phyloP scores from a whole-genome alignment of 768 basidiomycete genomes.

The Boletus sensibilis region DNA sequence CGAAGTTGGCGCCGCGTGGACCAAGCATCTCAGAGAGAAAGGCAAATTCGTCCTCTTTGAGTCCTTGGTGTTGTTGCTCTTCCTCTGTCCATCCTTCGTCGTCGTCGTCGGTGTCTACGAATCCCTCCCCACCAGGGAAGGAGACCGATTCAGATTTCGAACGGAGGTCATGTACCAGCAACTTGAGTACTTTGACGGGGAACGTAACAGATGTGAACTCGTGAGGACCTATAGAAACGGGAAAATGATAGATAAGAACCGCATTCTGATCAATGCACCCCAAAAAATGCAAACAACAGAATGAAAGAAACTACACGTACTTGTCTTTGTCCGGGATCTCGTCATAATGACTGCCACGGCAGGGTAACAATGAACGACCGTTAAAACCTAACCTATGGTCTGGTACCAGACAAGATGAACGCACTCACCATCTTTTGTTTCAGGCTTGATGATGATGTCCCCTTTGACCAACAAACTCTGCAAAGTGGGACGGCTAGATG shows the following conservation, averaged over 20 bases:
- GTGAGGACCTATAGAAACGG: constrained; percentile 61
- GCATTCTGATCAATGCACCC: not conserved
- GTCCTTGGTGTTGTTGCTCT: constrained; percentile 57
- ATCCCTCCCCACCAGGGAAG: constrained; percentile 55
- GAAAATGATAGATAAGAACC: constrained; percentile 23
- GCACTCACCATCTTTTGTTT: constrained; percentile 75
- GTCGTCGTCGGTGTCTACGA: constrained; percentile 77
- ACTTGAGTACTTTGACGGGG: constrained; percentile 89
- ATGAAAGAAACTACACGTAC: constrained; percentile 46
- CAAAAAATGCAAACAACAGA: constrained; percentile 3
- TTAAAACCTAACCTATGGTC: constrained; percentile 14
- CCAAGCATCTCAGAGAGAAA: constrained; percentile 84
- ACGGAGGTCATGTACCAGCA: constrained; percentile 82
- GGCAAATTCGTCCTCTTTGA: constrained; percentile 75
- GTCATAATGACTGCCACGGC: constrained; percentile 86
- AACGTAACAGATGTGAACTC: constrained; percentile 86
- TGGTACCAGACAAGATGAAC: constrained; percentile 7
- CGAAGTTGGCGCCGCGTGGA: constrained; percentile 67
- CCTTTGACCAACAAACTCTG: constrained; percentile 80
- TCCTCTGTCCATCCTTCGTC: constrained; percentile 96
- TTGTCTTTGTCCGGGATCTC: constrained; percentile 81
- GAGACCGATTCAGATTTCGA: constrained; percentile 72
- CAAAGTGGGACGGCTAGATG: constrained; percentile 62
- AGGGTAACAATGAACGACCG: constrained; percentile 21
- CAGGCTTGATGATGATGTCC: constrained; percentile 81